Percentiles rank a stretch among this genome's conserved stretches.
These are phyloP conservation scores for Rhodomyrtus psidioides DNA, from an alignment of 441 rosid species.

Conservation along the genomic window DNA sequence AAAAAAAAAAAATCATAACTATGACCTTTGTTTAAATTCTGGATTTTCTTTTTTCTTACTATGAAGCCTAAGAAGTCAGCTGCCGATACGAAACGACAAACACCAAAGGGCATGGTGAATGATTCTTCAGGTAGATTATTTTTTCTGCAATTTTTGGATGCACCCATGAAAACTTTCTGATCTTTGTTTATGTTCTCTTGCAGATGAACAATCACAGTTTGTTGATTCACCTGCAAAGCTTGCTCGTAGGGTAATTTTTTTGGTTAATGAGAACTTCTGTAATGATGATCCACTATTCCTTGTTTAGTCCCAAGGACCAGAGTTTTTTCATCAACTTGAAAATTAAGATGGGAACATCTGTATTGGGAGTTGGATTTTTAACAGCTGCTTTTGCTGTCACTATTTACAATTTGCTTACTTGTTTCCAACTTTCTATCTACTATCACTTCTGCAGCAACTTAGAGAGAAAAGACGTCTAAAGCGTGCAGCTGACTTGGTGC, in stretches of 20 bases:
- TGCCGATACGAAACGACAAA: conserved; percentile 23
- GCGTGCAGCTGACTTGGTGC: conserved; percentile 66
- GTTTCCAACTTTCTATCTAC: not conserved
- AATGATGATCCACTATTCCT: not conserved
- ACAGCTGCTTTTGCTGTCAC: not conserved
- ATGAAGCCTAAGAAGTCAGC: conserved; percentile 30
- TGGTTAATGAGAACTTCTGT: not conserved
- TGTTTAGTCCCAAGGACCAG: not conserved
- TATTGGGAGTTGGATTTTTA: not conserved
- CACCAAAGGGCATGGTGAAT: conserved; percentile 26
- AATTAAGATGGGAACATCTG: not conserved
- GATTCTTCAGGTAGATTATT: conserved; percentile 21
- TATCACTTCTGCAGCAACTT: conserved; percentile 56
- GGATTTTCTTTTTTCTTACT: conserved; percentile 5
- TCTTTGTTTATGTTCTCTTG: conserved; percentile 11
- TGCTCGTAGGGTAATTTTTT: conserved; percentile 62
- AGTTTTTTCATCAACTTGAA: not conserved
- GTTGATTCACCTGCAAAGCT: conserved; percentile 55
- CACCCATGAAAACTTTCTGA: not conserved
- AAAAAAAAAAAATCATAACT: too few species aligned
- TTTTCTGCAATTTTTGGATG: not conserved
- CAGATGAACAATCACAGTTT: conserved; percentile 42
- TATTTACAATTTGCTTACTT: not conserved
- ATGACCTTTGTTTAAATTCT: not conserved
- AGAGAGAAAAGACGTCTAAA: conserved; percentile 77